Evolutionary conservation across 345 rosid species (phyloP).

Genomic region (Pugionium dolabratum): DNA sequence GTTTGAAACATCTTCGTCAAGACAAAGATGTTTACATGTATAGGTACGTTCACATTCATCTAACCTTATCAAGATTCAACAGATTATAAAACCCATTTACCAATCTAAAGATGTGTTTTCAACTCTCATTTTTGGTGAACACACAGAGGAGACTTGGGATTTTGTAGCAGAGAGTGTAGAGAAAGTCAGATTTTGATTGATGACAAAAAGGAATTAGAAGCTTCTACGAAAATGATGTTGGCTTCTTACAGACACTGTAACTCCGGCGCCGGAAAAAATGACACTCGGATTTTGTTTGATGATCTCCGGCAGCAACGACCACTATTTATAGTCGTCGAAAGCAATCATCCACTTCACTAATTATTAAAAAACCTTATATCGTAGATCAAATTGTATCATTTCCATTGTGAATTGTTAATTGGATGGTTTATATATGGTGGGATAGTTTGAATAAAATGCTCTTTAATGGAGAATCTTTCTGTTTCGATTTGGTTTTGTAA

Average conservation of each 20-base stretch:
- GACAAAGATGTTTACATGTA: conserved; percentile 85
- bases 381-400: background rate
- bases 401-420: conserved; percentile 10
- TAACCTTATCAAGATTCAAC: background rate
- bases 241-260: conserved; percentile 47
- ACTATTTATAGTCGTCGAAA: conserved; percentile 41
- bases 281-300: conserved; percentile 40
- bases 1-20: conserved; percentile 50
- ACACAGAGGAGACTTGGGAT: conserved; percentile 78
- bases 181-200: conserved; percentile 62
- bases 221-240: conserved; percentile 44
- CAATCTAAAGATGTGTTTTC: background rate
- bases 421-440: background rate
- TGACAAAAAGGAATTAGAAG: conserved; percentile 58
- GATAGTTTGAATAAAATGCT: no score
- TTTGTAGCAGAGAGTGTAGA: conserved; percentile 75
- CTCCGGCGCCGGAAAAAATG: conserved; percentile 33
- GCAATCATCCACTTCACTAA: background rate
- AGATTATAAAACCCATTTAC: background rate
- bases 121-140: background rate
- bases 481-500: no score
- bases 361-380: background rate
- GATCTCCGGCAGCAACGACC: conserved; percentile 45
- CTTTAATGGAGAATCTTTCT: no score
- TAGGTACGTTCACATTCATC: conserved; percentile 45